Evolutionary conservation across 805 yeast genomes (phyloP), one percentile per base, ranked within the genome.

Genomic region (Starmera dryadoides): DNA sequence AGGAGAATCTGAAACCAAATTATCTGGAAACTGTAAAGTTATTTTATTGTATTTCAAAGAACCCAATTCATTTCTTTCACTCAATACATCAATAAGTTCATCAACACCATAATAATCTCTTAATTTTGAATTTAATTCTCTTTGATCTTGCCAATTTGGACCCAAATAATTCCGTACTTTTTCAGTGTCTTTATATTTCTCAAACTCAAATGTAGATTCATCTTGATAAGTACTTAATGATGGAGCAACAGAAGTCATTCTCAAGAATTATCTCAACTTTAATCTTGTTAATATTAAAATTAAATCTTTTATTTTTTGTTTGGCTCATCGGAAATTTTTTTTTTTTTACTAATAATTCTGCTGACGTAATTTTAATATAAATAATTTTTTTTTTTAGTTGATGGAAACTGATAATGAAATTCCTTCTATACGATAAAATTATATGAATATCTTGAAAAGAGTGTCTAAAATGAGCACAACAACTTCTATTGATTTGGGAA

Each of bases 21-120:
- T 43, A 57, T 94, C 98, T 0, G 98, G 98, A 47, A 93, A 91
- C 60, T 93, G 98, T 25, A 93, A 64, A 0, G 98, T 88, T 2
- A 89, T 72, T 20, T 71, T 66, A 34, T 58, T 60, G 56, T 62
- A 80, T 26, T 51, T 56, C 28, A 44, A 50, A 29, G 37, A 40
- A 0, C 53, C 58, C 4, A 53, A 52, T 4, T 53, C 52, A 22
- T 53, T 55, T 22, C 65, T 60, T 4, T 53, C 47, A 15, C 42
- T 37, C 34, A 84, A 59, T 36, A 62, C 64, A 0, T 48, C 48
- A 0, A 69, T 67, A 4, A 82, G 53, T 36, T 68, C 69, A 20
- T 68, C 69, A 1, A 86, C 47, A 30, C 72, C 64, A 54, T 86
- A 88, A 49, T 80, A 78, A 1, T 71, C 60, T 10, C 48, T 50